phyloP scores from a whole-genome alignment of 305 asterid genomes.

The Rubia peregrina region DNA sequence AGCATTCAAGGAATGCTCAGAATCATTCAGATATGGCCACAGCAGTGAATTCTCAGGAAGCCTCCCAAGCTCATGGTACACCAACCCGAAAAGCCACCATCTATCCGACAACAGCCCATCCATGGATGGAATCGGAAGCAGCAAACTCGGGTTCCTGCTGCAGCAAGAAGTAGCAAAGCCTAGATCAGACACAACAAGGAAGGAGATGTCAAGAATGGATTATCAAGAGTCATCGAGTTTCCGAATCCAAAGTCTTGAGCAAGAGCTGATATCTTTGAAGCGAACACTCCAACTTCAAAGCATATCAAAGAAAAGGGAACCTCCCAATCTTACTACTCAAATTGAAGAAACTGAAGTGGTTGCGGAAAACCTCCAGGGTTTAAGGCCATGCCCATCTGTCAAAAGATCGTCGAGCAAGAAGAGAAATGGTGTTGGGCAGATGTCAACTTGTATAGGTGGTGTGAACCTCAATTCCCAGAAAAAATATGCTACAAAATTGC shows the following conservation, averaged over 20 bases:
- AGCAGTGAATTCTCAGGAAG: slow-evolving; percentile 43
- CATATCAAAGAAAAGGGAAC: slow-evolving; percentile 27
- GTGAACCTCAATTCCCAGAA: slow-evolving; percentile 52
- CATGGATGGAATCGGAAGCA: slow-evolving; percentile 30
- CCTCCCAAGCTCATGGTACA: slow-evolving; percentile 40
- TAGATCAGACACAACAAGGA: slow-evolving; percentile 19
- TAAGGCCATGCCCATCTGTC: slow-evolving; percentile 26
- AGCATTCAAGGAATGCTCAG: slow-evolving; percentile 53
- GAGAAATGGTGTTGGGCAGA: slow-evolving; percentile 34
- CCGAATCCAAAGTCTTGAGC: slow-evolving; percentile 61
- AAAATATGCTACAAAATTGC: slow-evolving; percentile 40
- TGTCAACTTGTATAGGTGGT: slow-evolving; percentile 42
- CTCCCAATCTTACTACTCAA: background rate
- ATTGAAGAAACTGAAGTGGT: slow-evolving; percentile 23
- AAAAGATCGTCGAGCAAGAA: slow-evolving; percentile 40
- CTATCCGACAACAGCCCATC: slow-evolving; percentile 34
- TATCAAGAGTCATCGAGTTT: slow-evolving; percentile 62
- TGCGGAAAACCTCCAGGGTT: slow-evolving; percentile 10
- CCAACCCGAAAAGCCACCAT: slow-evolving; percentile 44
- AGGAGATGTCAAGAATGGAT: slow-evolving; percentile 37
- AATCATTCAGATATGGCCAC: slow-evolving; percentile 42
- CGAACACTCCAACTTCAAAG: slow-evolving; percentile 36
- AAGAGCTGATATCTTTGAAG: slow-evolving; percentile 49
- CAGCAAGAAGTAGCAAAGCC: slow-evolving; percentile 33
- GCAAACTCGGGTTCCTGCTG: slow-evolving; percentile 31